Evolutionary conservation across 192 early-diverging fungal species (phyloP).

Genomic region (Backusella morwellensis): DNA sequence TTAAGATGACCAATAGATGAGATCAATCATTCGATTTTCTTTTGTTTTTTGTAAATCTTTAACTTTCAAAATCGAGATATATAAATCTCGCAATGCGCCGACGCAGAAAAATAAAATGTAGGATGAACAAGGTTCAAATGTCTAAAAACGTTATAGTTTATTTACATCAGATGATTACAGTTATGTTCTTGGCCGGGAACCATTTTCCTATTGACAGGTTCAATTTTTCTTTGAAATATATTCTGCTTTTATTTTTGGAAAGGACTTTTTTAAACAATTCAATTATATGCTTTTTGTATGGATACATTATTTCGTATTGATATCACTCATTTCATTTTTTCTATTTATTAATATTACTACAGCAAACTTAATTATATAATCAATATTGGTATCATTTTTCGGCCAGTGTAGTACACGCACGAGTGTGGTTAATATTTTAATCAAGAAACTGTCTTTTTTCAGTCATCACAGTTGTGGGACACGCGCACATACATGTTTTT

Average conservation of each 20-base stretch:
- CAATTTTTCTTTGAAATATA: neutral
- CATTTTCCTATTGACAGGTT: neutral
- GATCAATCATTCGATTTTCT: neutral
- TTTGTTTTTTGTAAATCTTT: neutral
- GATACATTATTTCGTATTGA: neutral
- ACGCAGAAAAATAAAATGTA: neutral
- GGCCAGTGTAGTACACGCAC: neutral
- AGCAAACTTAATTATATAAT: neutral
- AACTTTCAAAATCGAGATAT: neutral
- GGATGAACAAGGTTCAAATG: neutral
- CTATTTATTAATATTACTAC: neutral
- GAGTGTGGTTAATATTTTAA: neutral
- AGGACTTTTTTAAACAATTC: neutral
- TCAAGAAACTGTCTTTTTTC: neutral
- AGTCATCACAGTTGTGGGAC: neutral
- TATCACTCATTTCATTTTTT: neutral
- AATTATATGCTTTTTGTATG: neutral
- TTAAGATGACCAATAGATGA: neutral
- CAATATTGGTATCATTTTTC: neutral
- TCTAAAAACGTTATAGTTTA: neutral
- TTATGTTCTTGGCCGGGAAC: neutral
- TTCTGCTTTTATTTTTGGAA: neutral
- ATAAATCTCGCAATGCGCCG: neutral
- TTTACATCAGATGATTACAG: neutral
- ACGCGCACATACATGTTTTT: neutral